Evolutionary conservation across 805 yeast genomes (phyloP), one percentile per base, ranked within the genome.

Genomic region (Pachysolen tannophilus): DNA sequence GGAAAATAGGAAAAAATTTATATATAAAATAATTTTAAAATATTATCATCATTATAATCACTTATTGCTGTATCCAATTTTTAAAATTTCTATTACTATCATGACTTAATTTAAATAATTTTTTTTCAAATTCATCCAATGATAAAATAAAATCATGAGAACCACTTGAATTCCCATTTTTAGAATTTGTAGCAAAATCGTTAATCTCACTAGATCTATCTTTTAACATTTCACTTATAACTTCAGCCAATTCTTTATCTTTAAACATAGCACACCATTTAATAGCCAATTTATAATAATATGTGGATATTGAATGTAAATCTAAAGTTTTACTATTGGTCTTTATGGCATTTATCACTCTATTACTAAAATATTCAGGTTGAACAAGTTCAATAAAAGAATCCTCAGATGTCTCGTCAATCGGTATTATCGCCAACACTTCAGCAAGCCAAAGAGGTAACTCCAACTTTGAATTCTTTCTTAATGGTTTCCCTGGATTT

Each of bases 361-460:
- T 74, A 7, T 61, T 51, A 16, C 72, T 64, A 37, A 87, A 69
- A 27, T 78, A 75, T 3, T 77, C 82, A 1, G 97, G 97, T 32
- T 73, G 76, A 18, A 74, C 58, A 35, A 87, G 62, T 32, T 75
- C 79, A 5, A 85, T 63, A 46, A 85, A 83, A 5, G 82, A 74
- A 13, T 53, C 47, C 5, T 43, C 47, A 6, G 44, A 43, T 10
- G 55, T 61, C 19, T 57, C 65, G 43, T 47, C 26, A 44, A 40
- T 44, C 10, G 49, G 46, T 46, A 60, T 55, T 14, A 72, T 61
- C 0, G 95, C 95, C 21, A 88, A 59, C 2, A 82, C 71, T 39
- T 78, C 78, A 0, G 95, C 94, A 27, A 90, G 58, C 97, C 97
- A 90, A 20, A 87, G 55, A 0, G 97, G 97, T 17, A 90, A 63